A percentile compares a stretch with the other conserved stretches of the same genome.
Evolutionary conservation across 2,329 filamentous ascomycete genomes (phyloP).

Genomic region (Zasmidium angulare): DNA sequence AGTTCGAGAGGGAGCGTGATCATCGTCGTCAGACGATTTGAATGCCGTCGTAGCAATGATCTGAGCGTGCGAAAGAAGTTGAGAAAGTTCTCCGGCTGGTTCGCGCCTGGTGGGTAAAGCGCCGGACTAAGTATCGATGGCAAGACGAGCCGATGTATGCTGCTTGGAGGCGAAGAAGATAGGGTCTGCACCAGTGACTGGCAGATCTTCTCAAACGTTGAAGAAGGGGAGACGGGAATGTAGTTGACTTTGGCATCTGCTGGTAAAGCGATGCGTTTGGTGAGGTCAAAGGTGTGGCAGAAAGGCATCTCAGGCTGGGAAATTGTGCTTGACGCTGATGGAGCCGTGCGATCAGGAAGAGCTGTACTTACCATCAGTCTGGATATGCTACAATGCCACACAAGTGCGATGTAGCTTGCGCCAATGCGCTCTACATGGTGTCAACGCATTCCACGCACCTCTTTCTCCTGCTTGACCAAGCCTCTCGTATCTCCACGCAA

Average conservation of each 20-base stretch:
- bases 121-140: conserved; percentile 85
- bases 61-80: conserved; percentile 79
- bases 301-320: conserved; percentile 37
- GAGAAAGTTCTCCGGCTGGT: conserved; percentile 70
- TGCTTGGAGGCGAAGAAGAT: conserved; percentile 56
- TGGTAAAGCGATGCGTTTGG: conserved; percentile 48
- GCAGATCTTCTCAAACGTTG: conserved; percentile 64
- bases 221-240: conserved; percentile 64
- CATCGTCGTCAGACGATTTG: conserved; percentile 66
- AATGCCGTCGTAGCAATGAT: conserved; percentile 68
- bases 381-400: not conserved
- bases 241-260: conserved; percentile 43
- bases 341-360: conserved; percentile 27
- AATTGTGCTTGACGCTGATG: conserved; percentile 7
- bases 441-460: conserved; percentile 53
- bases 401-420: not conserved
- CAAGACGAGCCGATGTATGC: conserved; percentile 78
- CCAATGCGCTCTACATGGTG: not conserved
- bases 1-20: conserved; percentile 77
- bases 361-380: conserved; percentile 31
- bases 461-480: conserved; percentile 68
- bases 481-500: conserved; percentile 94
- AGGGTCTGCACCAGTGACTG: conserved; percentile 58
- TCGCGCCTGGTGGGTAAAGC: conserved; percentile 69
- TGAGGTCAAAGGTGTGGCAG: conserved; percentile 54